Percentiles rank a stretch among this genome's conserved stretches.
Evolutionary conservation across 148 eudicot species (phyloP).

Genomic region (Polygonum maritimum): DNA sequence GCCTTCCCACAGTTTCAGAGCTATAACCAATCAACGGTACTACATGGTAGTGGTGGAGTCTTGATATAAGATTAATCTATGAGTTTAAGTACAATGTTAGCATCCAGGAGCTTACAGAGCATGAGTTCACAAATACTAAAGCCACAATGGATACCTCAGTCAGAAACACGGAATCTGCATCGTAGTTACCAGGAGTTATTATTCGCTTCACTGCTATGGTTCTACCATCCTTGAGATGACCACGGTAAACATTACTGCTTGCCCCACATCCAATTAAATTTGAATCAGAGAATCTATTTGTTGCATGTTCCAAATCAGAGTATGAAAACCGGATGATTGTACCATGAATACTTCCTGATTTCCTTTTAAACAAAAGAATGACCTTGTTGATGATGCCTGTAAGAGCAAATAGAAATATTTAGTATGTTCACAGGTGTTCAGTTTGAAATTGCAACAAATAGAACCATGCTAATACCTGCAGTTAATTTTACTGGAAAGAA

Average conservation of each 20-base stretch:
- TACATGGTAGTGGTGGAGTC: constrained; percentile 83
- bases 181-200: constrained; percentile 41
- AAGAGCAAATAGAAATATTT: background rate
- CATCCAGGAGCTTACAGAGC: background rate
- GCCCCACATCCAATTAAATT: constrained; percentile 86
- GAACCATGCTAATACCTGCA: constrained; percentile 32
- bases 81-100: background rate
- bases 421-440: background rate
- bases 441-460: background rate
- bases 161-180: constrained; percentile 55
- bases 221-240: constrained; percentile 64
- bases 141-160: constrained; percentile 48
- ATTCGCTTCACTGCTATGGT: constrained; percentile 71
- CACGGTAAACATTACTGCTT: constrained; percentile 83
- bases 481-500: constrained; percentile 23
- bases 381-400: constrained; percentile 14
- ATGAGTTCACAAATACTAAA: background rate
- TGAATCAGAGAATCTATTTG: constrained; percentile 61
- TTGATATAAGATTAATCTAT: constrained; percentile 83
- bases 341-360: constrained; percentile 36
- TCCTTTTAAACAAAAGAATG: constrained; percentile 36
- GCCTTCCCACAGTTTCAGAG: constrained; percentile 55
- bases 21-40: constrained; percentile 89
- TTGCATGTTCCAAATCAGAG: constrained; percentile 72
- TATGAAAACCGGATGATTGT: constrained; percentile 58